These are phyloP conservation scores for Talaromyces nanjingensis DNA, from an alignment of 495 filamentous ascomycete genomes.

Conservation along the genomic window DNA sequence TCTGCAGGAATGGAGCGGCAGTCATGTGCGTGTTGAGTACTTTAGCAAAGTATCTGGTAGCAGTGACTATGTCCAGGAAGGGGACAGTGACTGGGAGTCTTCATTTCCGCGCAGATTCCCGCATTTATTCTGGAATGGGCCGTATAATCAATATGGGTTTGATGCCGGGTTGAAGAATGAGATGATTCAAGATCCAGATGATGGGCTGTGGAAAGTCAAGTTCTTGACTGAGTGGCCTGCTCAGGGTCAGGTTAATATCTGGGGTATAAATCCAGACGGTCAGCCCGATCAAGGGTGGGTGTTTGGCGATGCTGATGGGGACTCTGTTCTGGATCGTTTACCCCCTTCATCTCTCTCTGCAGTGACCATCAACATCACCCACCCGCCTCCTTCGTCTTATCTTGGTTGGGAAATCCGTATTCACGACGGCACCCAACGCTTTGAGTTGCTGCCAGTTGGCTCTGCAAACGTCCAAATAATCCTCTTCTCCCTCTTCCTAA, in stretches of 20 bases:
- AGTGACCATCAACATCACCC: slow-evolving; percentile 55
- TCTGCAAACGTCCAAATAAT: slow-evolving; percentile 50
- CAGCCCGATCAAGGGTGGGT: slow-evolving; percentile 53
- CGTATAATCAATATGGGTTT: slow-evolving; percentile 63
- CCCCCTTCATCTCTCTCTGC: slow-evolving; percentile 52
- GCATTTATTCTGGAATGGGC: slow-evolving; percentile 58
- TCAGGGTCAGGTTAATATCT: slow-evolving; percentile 57
- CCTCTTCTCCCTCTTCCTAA: slow-evolving; percentile 49
- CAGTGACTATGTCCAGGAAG: slow-evolving; percentile 57
- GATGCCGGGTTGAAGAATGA: slow-evolving; percentile 54
- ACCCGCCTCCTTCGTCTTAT: slow-evolving; percentile 46
- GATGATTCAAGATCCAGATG: slow-evolving; percentile 40
- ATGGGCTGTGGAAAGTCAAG: slow-evolving; percentile 53
- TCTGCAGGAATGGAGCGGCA: slow-evolving; percentile 55
- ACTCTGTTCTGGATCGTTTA: slow-evolving; percentile 56
- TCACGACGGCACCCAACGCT: slow-evolving; percentile 49
- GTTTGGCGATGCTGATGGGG: slow-evolving; percentile 54
- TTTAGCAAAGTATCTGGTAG: slow-evolving; percentile 59
- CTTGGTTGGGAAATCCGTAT: slow-evolving; percentile 50
- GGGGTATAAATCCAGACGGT: slow-evolving; percentile 63
- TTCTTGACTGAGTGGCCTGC: slow-evolving; percentile 62
- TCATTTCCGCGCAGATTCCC: slow-evolving; percentile 46
- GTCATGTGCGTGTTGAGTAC: slow-evolving; percentile 63
- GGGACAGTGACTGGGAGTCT: slow-evolving; percentile 41
- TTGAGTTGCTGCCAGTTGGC: slow-evolving; percentile 47